Conservation (phyloP, 192 early-diverging fungal species). For the Linnemannia hyalina region DNA sequence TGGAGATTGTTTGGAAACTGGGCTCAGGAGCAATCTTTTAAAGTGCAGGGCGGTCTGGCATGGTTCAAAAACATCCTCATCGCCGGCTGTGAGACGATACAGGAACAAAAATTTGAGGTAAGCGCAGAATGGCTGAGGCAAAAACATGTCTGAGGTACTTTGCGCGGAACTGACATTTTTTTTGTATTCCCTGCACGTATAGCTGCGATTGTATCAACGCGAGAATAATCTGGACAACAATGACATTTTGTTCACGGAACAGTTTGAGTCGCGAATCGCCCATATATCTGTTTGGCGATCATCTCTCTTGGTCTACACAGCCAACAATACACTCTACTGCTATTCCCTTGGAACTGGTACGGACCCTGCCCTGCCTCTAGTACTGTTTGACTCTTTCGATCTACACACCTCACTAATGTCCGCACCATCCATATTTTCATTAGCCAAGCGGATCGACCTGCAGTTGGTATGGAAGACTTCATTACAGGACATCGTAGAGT, state of each 20-base stretch:
- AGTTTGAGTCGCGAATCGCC: conserved; percentile 59
- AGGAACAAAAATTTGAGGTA: conserved; percentile 55
- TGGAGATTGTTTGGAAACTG: conserved; percentile 96
- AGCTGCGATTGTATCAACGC: conserved; percentile 80
- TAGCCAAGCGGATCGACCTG: conserved; percentile 50
- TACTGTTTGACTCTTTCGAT: background rate
- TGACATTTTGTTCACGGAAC: conserved; percentile 71
- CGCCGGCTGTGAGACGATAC: conserved; percentile 71
- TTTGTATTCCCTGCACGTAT: conserved; percentile 1
- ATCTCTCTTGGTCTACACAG: conserved; percentile 71
- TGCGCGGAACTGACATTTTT: background rate
- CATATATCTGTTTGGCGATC: conserved; percentile 68
- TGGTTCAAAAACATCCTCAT: conserved; percentile 82
- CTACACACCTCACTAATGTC: background rate
- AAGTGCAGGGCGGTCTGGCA: conserved; percentile 75
- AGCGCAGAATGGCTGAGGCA: background rate
- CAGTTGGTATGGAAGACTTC: conserved; percentile 54
- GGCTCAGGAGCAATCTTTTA: conserved; percentile 80
- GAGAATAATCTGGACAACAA: conserved; percentile 78
- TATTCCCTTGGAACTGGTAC: conserved; percentile 53
- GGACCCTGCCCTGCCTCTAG: background rate
- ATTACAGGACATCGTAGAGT: conserved; percentile 52
- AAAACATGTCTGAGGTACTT: no score
- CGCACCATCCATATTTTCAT: background rate
- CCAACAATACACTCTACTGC: conserved; percentile 64